These are phyloP conservation scores for Populus ilicifolia DNA, from an alignment of 345 rosid species.

Conservation along the genomic window DNA sequence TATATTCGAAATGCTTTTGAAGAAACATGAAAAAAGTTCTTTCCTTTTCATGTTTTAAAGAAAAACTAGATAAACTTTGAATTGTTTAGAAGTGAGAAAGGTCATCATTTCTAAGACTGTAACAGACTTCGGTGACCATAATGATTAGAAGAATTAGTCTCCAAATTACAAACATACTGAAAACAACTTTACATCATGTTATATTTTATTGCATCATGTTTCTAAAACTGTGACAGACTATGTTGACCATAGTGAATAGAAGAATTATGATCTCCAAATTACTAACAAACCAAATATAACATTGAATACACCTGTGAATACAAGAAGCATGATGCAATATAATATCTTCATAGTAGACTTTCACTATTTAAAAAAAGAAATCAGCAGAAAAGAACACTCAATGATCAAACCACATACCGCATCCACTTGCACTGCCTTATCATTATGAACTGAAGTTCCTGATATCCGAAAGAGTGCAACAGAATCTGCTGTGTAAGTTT, in stretches of 20 bases:
- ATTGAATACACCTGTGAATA: neutral
- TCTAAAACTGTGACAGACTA: too few species aligned
- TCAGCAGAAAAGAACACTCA: slow-evolving; percentile 11
- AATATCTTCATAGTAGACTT: neutral
- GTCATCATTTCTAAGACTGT: neutral
- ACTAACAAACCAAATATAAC: neutral
- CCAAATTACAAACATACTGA: neutral
- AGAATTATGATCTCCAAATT: neutral
- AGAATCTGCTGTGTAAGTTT: slow-evolving; percentile 61
- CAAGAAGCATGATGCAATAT: neutral
- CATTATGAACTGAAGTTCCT: slow-evolving; percentile 73
- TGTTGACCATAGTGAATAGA: too few species aligned
- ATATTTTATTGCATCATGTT: too few species aligned
- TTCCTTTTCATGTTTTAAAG: neutral
- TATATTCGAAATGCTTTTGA: neutral
- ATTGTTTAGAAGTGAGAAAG: neutral
- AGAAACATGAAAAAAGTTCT: neutral
- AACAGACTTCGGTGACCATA: neutral
- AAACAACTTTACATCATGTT: too few species aligned
- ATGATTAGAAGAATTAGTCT: neutral
- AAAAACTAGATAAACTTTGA: neutral
- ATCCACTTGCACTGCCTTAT: slow-evolving; percentile 78
- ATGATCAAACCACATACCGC: slow-evolving; percentile 41
- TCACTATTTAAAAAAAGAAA: neutral
- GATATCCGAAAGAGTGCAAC: slow-evolving; percentile 80